Evolutionary conservation across 2,329 filamentous ascomycete species (phyloP).

Genomic region (Botrytis elliptica): DNA sequence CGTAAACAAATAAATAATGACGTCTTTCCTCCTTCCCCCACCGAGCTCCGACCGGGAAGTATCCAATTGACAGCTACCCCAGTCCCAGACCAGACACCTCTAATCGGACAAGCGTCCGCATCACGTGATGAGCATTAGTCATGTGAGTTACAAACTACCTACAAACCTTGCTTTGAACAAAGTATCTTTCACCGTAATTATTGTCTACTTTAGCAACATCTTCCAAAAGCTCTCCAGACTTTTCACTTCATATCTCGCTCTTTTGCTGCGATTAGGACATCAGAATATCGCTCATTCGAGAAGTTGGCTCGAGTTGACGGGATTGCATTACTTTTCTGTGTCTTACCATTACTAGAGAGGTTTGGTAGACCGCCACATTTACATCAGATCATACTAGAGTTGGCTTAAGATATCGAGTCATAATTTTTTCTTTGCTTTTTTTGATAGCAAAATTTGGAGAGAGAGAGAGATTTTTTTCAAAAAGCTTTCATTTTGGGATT

Average conservation of each 20-base stretch:
- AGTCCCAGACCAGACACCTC: not conserved
- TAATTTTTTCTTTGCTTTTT: not conserved
- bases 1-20: not conserved
- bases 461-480: not conserved
- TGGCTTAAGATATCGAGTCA: not conserved
- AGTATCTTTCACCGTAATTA: not conserved
- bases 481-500: not conserved
- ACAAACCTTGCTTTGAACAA: constrained; percentile 3
- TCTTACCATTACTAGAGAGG: not conserved
- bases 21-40: not conserved
- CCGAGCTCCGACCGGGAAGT: not conserved
- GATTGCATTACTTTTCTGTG: not conserved
- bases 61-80: not conserved
- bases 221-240: not conserved
- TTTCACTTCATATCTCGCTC: not conserved
- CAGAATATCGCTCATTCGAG: not conserved
- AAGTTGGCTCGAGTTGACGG: constrained; percentile 6
- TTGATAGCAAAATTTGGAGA: not conserved
- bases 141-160: not conserved
- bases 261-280: not conserved
- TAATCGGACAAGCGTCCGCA: not conserved
- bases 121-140: not conserved
- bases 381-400: not conserved
- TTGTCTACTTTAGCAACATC: not conserved
- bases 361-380: constrained; percentile 11